Conservation (phyloP, 129 eudicot genomes). For the Arctium minus region DNA sequence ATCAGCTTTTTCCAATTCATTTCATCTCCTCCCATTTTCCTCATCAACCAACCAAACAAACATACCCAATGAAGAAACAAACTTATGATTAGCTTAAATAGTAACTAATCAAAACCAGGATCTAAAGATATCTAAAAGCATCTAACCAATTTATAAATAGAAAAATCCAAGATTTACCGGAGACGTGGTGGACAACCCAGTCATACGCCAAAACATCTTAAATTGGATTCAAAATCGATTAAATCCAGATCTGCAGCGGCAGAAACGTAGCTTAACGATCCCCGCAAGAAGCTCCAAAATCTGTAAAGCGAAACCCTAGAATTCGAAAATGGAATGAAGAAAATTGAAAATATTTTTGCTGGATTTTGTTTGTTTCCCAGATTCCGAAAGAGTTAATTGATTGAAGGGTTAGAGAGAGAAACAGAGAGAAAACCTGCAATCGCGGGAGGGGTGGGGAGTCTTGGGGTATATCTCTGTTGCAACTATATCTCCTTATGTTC, state of each 20-base stretch:
- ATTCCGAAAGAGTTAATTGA: conserved; percentile 2
- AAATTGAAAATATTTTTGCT: not conserved
- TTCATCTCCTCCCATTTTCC: conserved; percentile 1
- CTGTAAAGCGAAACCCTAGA: conserved; percentile 32
- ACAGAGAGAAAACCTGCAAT: conserved; percentile 15
- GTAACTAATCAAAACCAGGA: conserved; percentile 20
- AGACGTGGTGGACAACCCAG: conserved; percentile 87
- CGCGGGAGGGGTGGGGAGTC: not conserved
- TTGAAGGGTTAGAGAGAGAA: conserved; percentile 8
- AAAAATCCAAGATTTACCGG: conserved; percentile 49
- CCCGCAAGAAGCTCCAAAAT: conserved; percentile 19
- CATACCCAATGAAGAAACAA: not conserved
- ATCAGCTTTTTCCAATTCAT: not conserved
- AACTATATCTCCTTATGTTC: conserved; percentile 10
- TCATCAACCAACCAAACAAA: conserved; percentile 17
- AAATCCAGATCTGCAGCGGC: conserved; percentile 48
- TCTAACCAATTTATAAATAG: not conserved
- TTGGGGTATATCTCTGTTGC: conserved; percentile 17
- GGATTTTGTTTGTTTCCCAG: not conserved
- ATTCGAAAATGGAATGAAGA: conserved; percentile 20
- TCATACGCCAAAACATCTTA: conserved; percentile 94
- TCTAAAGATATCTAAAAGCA: conserved; percentile 19
- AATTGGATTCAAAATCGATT: conserved; percentile 19
- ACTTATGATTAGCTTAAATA: not conserved
- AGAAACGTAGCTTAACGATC: conserved; percentile 26